Evolutionary conservation across 1,139 yeast species (phyloP).

Genomic region (Lodderomyces pseudojiufengensis): DNA sequence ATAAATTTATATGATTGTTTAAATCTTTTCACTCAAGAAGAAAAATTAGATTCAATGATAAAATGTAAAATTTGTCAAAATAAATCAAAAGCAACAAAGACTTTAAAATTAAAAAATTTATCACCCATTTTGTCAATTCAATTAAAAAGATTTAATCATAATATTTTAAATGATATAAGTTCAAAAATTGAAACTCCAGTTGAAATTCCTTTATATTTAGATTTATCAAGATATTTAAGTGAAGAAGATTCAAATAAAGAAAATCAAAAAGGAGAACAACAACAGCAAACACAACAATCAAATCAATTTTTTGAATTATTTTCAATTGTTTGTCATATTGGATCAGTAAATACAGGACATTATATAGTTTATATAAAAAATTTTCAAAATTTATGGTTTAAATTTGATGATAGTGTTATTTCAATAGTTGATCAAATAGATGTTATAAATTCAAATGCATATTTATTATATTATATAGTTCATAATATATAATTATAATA

Average conservation of each 20-base stretch:
- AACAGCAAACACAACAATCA: slow-evolving; percentile 16
- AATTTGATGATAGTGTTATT: slow-evolving; percentile 88
- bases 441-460: slow-evolving; percentile 70
- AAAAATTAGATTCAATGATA: slow-evolving; percentile 57
- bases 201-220: slow-evolving; percentile 65
- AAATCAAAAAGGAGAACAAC: too few species aligned
- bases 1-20: slow-evolving; percentile 60
- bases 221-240: slow-evolving; percentile 67
- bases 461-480: slow-evolving; percentile 72
- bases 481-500: slow-evolving; percentile 36
- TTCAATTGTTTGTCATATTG: slow-evolving; percentile 85
- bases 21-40: slow-evolving; percentile 70
- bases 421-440: slow-evolving; percentile 62
- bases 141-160: slow-evolving; percentile 83
- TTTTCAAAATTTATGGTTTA: slow-evolving; percentile 75
- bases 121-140: slow-evolving; percentile 84
- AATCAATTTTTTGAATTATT: slow-evolving; percentile 66
- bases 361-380: slow-evolving; percentile 77
- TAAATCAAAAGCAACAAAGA: slow-evolving; percentile 64
- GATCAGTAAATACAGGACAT: slow-evolving; percentile 93
- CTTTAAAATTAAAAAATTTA: slow-evolving; percentile 59
- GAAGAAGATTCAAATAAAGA: too few species aligned
- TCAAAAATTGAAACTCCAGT: slow-evolving; percentile 77
- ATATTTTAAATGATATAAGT: slow-evolving; percentile 48
- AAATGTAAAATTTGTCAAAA: slow-evolving; percentile 64